phyloP scores from a whole-genome alignment of 768 basidiomycete genomes.

The Termitomyces sp. region DNA sequence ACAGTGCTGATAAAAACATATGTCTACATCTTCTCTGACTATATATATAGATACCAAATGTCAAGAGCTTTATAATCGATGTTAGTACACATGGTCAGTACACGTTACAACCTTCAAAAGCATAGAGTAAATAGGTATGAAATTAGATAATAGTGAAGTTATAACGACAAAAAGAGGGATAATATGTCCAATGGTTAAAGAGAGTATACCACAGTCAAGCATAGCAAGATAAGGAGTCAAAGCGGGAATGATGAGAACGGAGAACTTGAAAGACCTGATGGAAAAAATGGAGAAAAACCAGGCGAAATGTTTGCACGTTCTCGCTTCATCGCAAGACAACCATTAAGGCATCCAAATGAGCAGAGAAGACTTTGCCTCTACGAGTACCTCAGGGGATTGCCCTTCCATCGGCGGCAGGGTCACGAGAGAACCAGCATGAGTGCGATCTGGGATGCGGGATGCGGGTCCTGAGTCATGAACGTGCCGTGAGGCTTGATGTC shows the following conservation, averaged over 20 bases:
- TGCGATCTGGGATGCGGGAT: constrained; percentile 15
- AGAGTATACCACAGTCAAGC: neutral
- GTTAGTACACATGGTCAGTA: constrained; percentile 1
- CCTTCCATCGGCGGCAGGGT: constrained; percentile 19
- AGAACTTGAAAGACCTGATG: neutral
- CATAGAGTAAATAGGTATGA: constrained; percentile 8
- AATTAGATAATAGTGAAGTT: constrained; percentile 1
- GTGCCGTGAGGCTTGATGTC: constrained; percentile 15
- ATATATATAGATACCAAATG: neutral
- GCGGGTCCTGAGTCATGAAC: constrained; percentile 14
- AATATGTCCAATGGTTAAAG: neutral
- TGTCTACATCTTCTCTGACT: neutral
- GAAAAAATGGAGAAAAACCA: neutral
- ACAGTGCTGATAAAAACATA: too few relatives aligned
- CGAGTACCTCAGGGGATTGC: constrained; percentile 43
- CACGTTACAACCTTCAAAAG: too few relatives aligned
- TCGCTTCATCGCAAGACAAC: constrained; percentile 61
- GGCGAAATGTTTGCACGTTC: constrained; percentile 7
- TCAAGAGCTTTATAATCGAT: neutral
- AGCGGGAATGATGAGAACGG: neutral
- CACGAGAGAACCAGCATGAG: constrained; percentile 3
- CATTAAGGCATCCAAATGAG: constrained; percentile 82
- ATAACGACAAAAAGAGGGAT: neutral
- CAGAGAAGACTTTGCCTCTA: constrained; percentile 85
- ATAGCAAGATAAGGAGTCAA: neutral